These are phyloP conservation scores for Nephromyces sp. DNA, from an alignment of 169 alveolate genomes.

Conservation along the genomic window DNA sequence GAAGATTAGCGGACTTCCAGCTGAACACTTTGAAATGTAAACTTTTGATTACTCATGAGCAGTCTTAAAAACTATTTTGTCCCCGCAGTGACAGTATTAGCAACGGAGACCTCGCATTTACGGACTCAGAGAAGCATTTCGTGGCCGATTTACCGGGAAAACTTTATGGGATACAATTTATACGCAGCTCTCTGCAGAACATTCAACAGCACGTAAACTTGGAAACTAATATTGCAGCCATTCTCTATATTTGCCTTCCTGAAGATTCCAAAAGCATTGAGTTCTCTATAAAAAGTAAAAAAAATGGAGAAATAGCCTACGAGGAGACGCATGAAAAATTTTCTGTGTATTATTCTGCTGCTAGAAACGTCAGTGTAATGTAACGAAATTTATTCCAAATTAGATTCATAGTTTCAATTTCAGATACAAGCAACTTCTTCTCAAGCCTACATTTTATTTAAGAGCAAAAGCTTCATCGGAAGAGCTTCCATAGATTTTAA, in stretches of 20 bases:
- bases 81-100: too few species aligned
- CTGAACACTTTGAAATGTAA: slow-evolving; percentile 51
- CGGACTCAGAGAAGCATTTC: slow-evolving; percentile 46
- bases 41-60: neutral
- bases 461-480: too few species aligned
- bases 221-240: slow-evolving; percentile 39
- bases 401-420: too few species aligned
- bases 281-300: too few species aligned
- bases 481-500: too few species aligned
- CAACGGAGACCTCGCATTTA: slow-evolving; percentile 72
- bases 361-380: too few species aligned
- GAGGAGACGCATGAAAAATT: too few species aligned
- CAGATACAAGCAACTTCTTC: too few species aligned
- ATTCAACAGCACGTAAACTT: slow-evolving; percentile 29
- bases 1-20: slow-evolving; percentile 61
- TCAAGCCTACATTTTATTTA: too few species aligned
- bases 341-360: too few species aligned
- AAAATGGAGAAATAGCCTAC: too few species aligned
- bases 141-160: slow-evolving; percentile 71
- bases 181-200: slow-evolving; percentile 28
- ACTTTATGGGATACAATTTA: slow-evolving; percentile 46
- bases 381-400: too few species aligned
- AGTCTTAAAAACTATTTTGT: neutral
- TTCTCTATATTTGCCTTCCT: slow-evolving; percentile 49
- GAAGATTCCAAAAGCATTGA: slow-evolving; percentile 26